Evolutionary conservation across 1,139 yeast species (phyloP), one percentile per base, ranked within the genome.

Genomic region (Hemisphaericaspora xylofermentans): DNA sequence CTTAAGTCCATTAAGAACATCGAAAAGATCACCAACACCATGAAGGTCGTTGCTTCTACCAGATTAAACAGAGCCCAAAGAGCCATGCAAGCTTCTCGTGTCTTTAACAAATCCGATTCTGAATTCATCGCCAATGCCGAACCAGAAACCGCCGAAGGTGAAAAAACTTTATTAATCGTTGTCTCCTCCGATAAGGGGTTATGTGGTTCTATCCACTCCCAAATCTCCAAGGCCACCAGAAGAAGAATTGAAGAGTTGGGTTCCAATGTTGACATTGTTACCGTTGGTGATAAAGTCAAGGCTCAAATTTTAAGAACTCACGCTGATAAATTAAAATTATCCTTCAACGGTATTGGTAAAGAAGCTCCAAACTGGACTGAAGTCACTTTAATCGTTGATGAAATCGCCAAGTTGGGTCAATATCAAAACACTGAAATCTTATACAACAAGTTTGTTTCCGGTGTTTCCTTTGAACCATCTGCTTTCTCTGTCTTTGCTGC

Each of bases 21-120:
- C 68, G 98, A 93, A 75, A 93, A 93, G 78, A 93, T 93, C 74
- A 93, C 98, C 76, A 93, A 93, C 76, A 93, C 98, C 69, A 93
- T 93, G 98, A 93, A 91, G 79, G 85, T 94, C 71, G 98, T 93
- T 60, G 98, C 98, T 40, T 91, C 98, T 36, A 93, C 98, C 57
- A 88, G 97, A 77, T 81, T 93, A 68, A 80, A 82, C 67, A 89
- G 88, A 74, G 98, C 98, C 48, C 96, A 91, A 72, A 87, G 85
- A 66, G 96, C 97, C 53, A 93, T 91, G 93, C 75, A 78, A 56
- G 80, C 88, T 42, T 87, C 98, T 39, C 84, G 95, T 67, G 84
- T 82, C 49, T 91, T 88, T 78, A 84, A 86, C 64, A 76, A 78
- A 58, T 80, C 93, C 47, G 95, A 88, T 64, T 57, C 76, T 51